Evolutionary conservation across 139 green algal genomes (phyloP), one percentile per base, ranked within the genome.

Genomic region (Chlamydomonas asymmetrica): DNA sequence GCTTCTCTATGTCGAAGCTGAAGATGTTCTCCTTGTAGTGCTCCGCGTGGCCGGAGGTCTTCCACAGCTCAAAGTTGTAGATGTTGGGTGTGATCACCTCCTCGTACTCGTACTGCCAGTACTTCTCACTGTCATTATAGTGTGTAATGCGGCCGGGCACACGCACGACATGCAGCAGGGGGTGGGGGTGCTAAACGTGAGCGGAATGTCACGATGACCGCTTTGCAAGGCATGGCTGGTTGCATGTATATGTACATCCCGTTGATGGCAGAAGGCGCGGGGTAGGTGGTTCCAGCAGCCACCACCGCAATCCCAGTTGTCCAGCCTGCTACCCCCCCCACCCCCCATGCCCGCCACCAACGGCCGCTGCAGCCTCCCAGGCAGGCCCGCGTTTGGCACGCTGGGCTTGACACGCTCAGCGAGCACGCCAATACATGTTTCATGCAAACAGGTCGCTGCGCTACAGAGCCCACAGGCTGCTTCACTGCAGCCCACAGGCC

Each of bases 21-120:
- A 97, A 98, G 94, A 98, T 98, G 67, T 97, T 97, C 60, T 97
- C 88, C 41, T 66, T 76, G 82, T 99, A 99, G 80, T 98, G 98
- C 71, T 98, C 95, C 60, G 93, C 91, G 85, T 99, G 96, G 6
- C 96, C 96, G 27, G 80, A 93, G 2, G 94, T 98, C 80, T 96
- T 92, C 96, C 96, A 99, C 57, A 99, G 82, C 75, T 98, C 94
- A 0, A 89, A 63, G 38, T 35, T 39, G 38, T 1, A 43, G 7
- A 67, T n/a, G 18, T 67, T 22, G 8, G 23, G 23, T 61, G 52
- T 22, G 9, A 61, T 31, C 9, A 34, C 18, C 23, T n/a, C 16
- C 16, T 25, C 18, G 31, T n/a, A 16, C 52, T 31, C 18, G 52
- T n/a, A 8, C 52, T 25, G 52, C 52, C 52, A n/a, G 13, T 25